Conservation (phyloP, 768 basidiomycete genomes). For the Agrocybe praecox region DNA sequence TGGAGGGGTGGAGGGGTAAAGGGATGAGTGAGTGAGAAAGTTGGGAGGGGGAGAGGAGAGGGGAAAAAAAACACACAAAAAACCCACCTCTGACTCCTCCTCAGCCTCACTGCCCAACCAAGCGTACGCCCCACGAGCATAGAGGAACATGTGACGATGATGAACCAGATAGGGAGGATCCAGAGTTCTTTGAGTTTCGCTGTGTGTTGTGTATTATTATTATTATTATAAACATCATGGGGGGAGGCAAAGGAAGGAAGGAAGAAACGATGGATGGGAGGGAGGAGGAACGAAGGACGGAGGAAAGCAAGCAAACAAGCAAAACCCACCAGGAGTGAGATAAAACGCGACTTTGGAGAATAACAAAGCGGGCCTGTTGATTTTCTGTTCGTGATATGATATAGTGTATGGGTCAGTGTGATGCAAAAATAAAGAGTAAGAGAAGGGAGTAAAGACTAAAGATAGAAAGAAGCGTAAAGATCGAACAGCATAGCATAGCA, state of each 20-base stretch:
- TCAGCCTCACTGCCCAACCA: slow-evolving; percentile 65
- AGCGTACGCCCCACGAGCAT: slow-evolving; percentile 68
- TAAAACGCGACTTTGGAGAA: slow-evolving; percentile 97
- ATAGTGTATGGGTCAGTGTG: too few relatives aligned
- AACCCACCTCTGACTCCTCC: slow-evolving; percentile 74
- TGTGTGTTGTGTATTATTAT: too few relatives aligned
- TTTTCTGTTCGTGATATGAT: slow-evolving; percentile 72
- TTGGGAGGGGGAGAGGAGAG: background rate
- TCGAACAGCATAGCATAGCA: background rate
- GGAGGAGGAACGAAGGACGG: too few relatives aligned
- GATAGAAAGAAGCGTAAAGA: background rate
- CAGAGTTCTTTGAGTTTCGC: slow-evolving; percentile 82
- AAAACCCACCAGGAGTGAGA: slow-evolving; percentile 63
- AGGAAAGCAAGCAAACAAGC: background rate
- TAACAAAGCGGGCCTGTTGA: slow-evolving; percentile 79
- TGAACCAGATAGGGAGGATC: slow-evolving; percentile 86
- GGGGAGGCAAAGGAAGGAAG: too few relatives aligned
- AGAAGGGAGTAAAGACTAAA: too few relatives aligned
- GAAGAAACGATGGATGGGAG: background rate
- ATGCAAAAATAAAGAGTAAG: too few relatives aligned
- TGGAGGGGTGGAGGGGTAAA: too few relatives aligned
- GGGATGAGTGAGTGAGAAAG: background rate
- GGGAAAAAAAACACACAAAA: background rate
- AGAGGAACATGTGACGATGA: slow-evolving; percentile 72
- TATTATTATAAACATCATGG: too few relatives aligned